Percentiles rank a stretch among this genome's conserved stretches.
Evolutionary conservation across 257 asterid species (phyloP).

Genomic region (Phtheirospermum japonicum): DNA sequence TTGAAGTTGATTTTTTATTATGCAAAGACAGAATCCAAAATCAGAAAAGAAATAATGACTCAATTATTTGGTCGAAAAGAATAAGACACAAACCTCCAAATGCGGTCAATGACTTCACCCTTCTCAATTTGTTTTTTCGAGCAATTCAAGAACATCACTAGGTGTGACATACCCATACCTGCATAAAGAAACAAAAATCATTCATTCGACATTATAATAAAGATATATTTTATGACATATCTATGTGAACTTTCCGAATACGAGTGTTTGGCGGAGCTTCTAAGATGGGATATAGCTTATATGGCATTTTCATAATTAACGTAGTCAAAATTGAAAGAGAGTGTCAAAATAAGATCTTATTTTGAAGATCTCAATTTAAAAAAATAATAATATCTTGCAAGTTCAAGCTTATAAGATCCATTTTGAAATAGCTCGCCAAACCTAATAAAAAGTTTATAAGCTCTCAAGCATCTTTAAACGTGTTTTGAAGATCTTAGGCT

Average conservation of each 20-base stretch:
- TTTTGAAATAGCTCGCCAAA: background rate
- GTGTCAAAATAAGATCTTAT: background rate
- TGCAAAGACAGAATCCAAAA: background rate
- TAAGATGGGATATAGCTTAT: background rate
- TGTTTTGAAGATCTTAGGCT: background rate
- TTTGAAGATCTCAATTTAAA: background rate
- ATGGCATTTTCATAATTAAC: background rate
- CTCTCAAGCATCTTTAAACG: background rate
- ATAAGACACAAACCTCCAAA: constrained; percentile 76
- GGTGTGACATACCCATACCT: constrained; percentile 99
- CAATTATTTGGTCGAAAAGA: constrained; percentile 10
- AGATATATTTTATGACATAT: background rate
- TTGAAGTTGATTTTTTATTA: background rate
- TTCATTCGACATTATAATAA: constrained; percentile 6
- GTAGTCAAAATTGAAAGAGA: background rate
- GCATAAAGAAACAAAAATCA: constrained; percentile 30
- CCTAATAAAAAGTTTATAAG: background rate
- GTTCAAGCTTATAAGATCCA: background rate
- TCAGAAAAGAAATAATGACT: background rate
- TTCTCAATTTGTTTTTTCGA: constrained; percentile 79
- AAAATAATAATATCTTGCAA: background rate
- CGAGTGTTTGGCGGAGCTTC: background rate
- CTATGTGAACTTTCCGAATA: background rate
- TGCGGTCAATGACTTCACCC: constrained; percentile 67
- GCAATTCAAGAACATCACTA: constrained; percentile 71